Percentiles rank a stretch among this genome's conserved stretches.
These are phyloP conservation scores for Monascus purpureus DNA, from an alignment of 495 filamentous ascomycete species.

Conservation along the genomic window DNA sequence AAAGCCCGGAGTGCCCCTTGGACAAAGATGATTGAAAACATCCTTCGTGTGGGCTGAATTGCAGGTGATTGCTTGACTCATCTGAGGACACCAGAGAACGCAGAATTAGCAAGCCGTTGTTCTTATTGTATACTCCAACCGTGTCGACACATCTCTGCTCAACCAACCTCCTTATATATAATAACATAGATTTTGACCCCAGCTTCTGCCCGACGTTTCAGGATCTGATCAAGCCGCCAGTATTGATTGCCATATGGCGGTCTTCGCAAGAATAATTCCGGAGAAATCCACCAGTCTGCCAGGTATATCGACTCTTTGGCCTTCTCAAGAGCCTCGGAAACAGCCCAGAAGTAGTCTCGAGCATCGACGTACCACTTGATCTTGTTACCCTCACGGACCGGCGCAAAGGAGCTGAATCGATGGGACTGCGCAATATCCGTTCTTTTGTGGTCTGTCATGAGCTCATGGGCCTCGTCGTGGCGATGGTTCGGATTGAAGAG, in stretches of 20 bases:
- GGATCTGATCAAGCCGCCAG: conserved; percentile 74
- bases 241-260: conserved; percentile 69
- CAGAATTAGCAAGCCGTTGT: too few species aligned
- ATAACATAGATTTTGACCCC: conserved; percentile 92
- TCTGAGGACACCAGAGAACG: conserved; percentile 16
- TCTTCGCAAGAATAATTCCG: conserved; percentile 79
- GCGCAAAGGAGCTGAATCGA: conserved; percentile 79
- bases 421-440: conserved; percentile 56
- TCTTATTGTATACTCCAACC: too few species aligned
- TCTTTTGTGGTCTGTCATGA: conserved; percentile 68
- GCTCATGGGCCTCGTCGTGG: conserved; percentile 88
- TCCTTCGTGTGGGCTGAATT: conserved; percentile 90
- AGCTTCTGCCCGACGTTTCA: conserved; percentile 78
- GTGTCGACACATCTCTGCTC: too few species aligned
- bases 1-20: conserved; percentile 60
- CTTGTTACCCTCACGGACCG: conserved; percentile 67
- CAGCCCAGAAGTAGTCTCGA: conserved; percentile 84
- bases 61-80: conserved; percentile 71
- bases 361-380: conserved; percentile 98
- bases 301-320: conserved; percentile 93
- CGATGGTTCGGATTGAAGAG: conserved; percentile 81
- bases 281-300: conserved; percentile 92
- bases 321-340: conserved; percentile 70
- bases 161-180: conserved; percentile 72
- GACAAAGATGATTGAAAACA: conserved; percentile 66